Base-by-base conservation (phyloP, 306 rosid genomes). In the Dalbergia cultrata region DNA sequence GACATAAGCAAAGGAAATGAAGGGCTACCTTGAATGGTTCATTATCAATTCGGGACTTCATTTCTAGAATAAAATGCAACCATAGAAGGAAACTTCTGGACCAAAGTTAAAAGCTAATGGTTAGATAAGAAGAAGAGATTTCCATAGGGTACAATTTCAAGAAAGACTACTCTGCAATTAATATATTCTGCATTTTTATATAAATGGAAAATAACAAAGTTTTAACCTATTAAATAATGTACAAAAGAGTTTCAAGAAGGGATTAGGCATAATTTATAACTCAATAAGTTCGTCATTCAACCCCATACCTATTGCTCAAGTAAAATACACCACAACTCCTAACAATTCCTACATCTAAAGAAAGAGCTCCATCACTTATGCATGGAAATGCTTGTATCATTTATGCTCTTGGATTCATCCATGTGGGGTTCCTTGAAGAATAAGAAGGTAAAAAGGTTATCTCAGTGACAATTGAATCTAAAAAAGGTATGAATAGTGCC, bases 31-130 rank as follows among this genome's bases (percentile, higher is more conserved):
- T 85, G 87, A 85, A 95, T 4, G 92, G 96, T 61, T 87, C 88
- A 85, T 95, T 95, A 64, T 93, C 93, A 10, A 98, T 93, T 65
- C 99, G 91, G 44, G 93, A 86, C 86, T 84, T 33, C 77, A 95
- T 81, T 76, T 94, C 98, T 0, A 97, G 94, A 74, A 91, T 84
- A n/a, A 91, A 91, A 83, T 93, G 97, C 87, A 95, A 72, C 99
- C 99, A 95, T n/a, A 0, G 93, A 78, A 98, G 99, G 70, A 95
- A 93, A 49, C 99, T 98, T 45, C 98, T 95, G 93, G 62, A 78
- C 67, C 77, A 63, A 64, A 58, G 45, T 47, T 33, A 31, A 6
- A 35, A 78, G 22, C 14, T 6, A 5, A 35, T 35, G 39, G 6
- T 35, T 35, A 3, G 39, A 35, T 35, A 35, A 0, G 41, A 37